These are phyloP conservation scores for Raphidocelis subcapitata DNA, from an alignment of 139 green algal genomes.

Conservation along the genomic window DNA sequence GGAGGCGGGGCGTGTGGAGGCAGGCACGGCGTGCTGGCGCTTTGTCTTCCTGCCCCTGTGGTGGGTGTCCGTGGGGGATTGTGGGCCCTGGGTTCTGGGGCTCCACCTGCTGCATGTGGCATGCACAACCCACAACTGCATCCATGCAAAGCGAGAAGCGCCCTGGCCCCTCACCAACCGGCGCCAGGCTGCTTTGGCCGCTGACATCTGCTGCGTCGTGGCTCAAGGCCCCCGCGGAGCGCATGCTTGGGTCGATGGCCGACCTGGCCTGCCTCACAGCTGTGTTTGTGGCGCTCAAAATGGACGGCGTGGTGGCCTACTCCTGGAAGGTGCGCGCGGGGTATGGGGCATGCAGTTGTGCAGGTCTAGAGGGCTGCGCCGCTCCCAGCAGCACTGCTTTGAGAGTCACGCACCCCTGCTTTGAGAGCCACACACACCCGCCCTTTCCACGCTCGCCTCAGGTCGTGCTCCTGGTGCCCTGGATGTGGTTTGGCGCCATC, in stretches of 20 bases:
- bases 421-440: too few species aligned
- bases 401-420: too few species aligned
- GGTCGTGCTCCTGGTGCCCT: conserved; percentile 60
- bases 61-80: not conserved
- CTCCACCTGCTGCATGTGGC: too few species aligned
- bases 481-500: conserved; percentile 58
- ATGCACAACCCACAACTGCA: not conserved
- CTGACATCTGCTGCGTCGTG: conserved; percentile 23
- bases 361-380: too few species aligned
- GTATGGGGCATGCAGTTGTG: too few species aligned
- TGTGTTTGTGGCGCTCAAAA: conserved; percentile 50
- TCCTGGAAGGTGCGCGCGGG: conserved; percentile 41
- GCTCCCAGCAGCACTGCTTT: too few species aligned
- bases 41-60: conserved; percentile 21
- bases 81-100: not conserved
- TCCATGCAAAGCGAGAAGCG: not conserved
- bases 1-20: not conserved
- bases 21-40: not conserved
- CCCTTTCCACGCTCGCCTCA: too few species aligned
- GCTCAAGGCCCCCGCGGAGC: conserved; percentile 40
- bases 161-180: not conserved
- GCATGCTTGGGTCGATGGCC: conserved; percentile 38
- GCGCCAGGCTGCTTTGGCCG: conserved; percentile 44
- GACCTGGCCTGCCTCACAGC: conserved; percentile 58
- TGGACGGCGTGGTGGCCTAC: conserved; percentile 45